Base-by-base conservation (phyloP, 2,329 filamentous ascomycete genomes). In the Trichophyton benhamiae region DNA sequence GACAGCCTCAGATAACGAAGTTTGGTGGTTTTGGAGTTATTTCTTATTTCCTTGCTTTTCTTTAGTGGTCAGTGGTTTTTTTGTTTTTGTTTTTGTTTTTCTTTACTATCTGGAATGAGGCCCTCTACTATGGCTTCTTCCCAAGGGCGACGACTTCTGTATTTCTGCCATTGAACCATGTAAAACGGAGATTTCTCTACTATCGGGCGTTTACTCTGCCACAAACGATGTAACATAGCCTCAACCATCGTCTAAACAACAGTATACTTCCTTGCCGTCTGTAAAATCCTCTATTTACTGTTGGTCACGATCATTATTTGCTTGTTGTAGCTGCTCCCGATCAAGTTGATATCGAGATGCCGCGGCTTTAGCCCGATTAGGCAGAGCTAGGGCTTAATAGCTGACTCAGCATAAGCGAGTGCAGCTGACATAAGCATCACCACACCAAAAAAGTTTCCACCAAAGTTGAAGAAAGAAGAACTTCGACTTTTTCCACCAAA, bases 401-500 rank as follows among this genome's bases (percentile, higher is more conserved):
- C 71, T 74, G 71, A 73, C 73, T 76, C 75, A 76, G 74, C 74
- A 11, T 53, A 73, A 76, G 71, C 69, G 68, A 69, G 66, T 65
- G 66, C 66, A 67, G 70, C 67, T 68, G 67, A 68, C 69, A 70
- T 69, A 69, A 71, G 15, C 55, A 58, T 63, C 58, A 62, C 73
- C 73, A 75, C 74, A 76, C 72, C 72, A 44, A 75, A 76, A 74
- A 72, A 71, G 67, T 69, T 71, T 67, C 49, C 69, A 69, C 72
- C 64, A 68, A 69, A 71, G 72, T 69, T 67, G 68, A 66, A 66
- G 68, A 69, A 65, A 15, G 66, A 65, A 68, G 33, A 67, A 33
- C 42, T 68, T 66, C 68, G 67, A 68, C 66, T 64, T 44, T n/a
- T 44, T 17, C n/a, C 41, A n/a, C 66, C 70, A 70, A 72, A 70